Base-by-base conservation (phyloP, 1,284 basidiomycete genomes). In the Tylopilus microsporus region DNA sequence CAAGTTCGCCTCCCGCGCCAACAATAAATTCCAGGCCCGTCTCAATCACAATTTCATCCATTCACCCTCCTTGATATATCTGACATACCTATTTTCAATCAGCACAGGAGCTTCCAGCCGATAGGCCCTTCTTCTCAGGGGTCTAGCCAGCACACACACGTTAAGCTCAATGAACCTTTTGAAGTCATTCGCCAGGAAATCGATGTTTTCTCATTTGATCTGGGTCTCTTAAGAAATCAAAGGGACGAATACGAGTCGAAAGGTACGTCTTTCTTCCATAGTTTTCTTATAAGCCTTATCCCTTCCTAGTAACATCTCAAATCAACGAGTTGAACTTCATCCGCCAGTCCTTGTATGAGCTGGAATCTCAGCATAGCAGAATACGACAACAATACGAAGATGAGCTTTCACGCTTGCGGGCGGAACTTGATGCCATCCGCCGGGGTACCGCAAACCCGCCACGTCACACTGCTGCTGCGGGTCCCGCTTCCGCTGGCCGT, bases 211-310 rank as follows among this genome's bases (percentile, higher is more conserved):
- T 78, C 84, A 16, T 79, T 82, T 60, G 94, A 97, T 71, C 78
- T 89, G 53, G 77, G 75, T 21, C 70, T 83, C 34, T 79, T 91
- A 68, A 85, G 92, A 62, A 79, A 76, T 41, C 92, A 96, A 75
- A 79, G 92, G 57, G 94, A 97, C 68, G 94, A 98, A 62, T 91
- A 89, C 72, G 94, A 98, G 73, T 79, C 80, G 18, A 92, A 94
- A 80, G 82, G 94, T 94, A 19, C n/a, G 18, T 49, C 36, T 36
- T 41, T 16, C 3, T 53, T 15, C 21, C 21, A 19, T 2, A 37
- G 52, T 49, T 18, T 34, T 57, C 3, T 42, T 37, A 15, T 15
- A 45, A 43, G n/a, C 47, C 56, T 63, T 58, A 68, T 57, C 53
- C 8, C 36, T 2, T 32, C 36, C 15, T 64, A 91, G 89, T 89